phyloP scores from a whole-genome alignment of 2,329 filamentous ascomycete genomes.

The Alternaria novae-zelandiae region DNA sequence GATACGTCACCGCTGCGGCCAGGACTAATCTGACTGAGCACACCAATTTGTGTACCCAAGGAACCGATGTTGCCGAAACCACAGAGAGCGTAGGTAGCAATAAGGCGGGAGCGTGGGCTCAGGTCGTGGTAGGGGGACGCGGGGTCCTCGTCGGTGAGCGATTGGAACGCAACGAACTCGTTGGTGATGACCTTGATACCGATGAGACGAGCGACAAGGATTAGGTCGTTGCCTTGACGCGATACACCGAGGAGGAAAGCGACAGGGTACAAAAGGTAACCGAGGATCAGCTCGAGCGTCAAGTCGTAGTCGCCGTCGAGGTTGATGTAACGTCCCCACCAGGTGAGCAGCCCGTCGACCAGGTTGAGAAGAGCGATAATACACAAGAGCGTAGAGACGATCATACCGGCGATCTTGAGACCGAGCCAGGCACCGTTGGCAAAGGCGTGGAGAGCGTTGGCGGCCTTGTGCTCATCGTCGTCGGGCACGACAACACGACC shows the following conservation, averaged over 20 bases:
- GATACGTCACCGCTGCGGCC: conserved; percentile 76
- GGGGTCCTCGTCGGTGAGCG: conserved; percentile 56
- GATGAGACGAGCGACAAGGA: conserved; percentile 78
- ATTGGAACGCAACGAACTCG: conserved; percentile 76
- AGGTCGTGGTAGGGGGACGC: conserved; percentile 63
- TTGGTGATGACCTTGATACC: conserved; percentile 87
- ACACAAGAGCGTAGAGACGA: conserved; percentile 78
- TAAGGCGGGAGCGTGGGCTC: conserved; percentile 74
- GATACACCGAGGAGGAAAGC: conserved; percentile 83
- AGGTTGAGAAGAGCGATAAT: conserved; percentile 80
- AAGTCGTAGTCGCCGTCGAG: conserved; percentile 71
- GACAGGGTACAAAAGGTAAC: conserved; percentile 79
- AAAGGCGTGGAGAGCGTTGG: conserved; percentile 84
- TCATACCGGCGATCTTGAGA: conserved; percentile 86
- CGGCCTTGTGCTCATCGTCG: conserved; percentile 75
- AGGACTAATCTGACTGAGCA: conserved; percentile 81
- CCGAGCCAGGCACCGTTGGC: conserved; percentile 85
- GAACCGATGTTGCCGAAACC: conserved; percentile 81
- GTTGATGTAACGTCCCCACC: conserved; percentile 82
- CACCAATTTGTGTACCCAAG: conserved; percentile 87
- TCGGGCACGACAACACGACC: conserved; percentile 82
- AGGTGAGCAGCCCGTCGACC: conserved; percentile 77
- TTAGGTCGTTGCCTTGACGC: conserved; percentile 63
- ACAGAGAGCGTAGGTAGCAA: conserved; percentile 86
- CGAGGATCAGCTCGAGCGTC: conserved; percentile 75